A percentile compares a stretch with the other conserved stretches of the same genome.
Evolutionary conservation across 192 early-diverging fungal genomes (phyloP).

Genomic region (Coemansia javaensis): DNA sequence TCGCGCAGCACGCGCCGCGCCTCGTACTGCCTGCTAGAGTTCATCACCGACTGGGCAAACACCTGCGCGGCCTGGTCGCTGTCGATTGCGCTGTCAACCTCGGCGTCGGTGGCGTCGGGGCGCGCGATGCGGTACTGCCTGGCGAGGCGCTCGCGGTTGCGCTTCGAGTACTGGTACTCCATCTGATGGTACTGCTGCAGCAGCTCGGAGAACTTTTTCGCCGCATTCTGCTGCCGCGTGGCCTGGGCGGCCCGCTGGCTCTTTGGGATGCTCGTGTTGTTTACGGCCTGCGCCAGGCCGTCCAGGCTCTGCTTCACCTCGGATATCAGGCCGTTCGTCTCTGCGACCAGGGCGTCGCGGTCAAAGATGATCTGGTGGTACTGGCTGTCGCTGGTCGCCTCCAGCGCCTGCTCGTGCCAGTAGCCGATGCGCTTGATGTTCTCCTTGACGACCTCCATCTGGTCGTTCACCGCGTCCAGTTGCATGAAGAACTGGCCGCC

Average conservation of each 20-base stretch:
- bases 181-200: conserved; percentile 48
- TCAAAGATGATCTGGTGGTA: conserved; percentile 38
- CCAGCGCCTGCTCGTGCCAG: conserved; percentile 47
- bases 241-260: conserved; percentile 29
- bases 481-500: conserved; percentile 39
- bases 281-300: conserved; percentile 22
- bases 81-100: conserved; percentile 41
- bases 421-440: conserved; percentile 35
- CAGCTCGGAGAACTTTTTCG: conserved; percentile 38
- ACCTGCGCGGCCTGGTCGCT: conserved; percentile 47
- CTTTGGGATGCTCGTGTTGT: conserved; percentile 39
- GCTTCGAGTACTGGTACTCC: conserved; percentile 46
- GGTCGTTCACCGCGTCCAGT: conserved; percentile 20
- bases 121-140: conserved; percentile 48
- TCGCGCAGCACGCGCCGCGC: conserved; percentile 45
- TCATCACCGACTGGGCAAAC: conserved; percentile 49
- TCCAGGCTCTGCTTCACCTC: conserved; percentile 42
- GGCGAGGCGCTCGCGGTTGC: conserved; percentile 46
- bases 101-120: conserved; percentile 43
- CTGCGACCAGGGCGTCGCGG: conserved; percentile 43
- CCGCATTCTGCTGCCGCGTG: conserved; percentile 32
- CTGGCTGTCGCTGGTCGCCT: conserved; percentile 38
- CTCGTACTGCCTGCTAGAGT: conserved; percentile 23
- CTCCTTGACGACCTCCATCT: conserved; percentile 37
- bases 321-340: conserved; percentile 34